Evolutionary conservation across 2,329 filamentous ascomycete genomes (phyloP).

Genomic region (Xylaria sp.): DNA sequence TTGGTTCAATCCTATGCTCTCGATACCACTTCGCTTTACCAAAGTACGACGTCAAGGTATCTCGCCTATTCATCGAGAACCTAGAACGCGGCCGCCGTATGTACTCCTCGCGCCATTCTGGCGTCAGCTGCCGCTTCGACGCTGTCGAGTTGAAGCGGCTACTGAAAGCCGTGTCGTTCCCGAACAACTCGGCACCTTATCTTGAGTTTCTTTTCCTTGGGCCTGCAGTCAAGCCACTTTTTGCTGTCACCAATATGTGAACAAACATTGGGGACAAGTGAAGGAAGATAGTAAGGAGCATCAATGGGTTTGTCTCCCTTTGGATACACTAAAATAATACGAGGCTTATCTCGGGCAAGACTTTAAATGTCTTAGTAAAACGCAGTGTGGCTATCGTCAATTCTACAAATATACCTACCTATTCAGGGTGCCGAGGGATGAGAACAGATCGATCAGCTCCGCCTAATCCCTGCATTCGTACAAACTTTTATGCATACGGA

Average conservation of each 20-base stretch:
- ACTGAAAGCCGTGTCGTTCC: not conserved
- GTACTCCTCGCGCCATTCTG: constrained; percentile 11
- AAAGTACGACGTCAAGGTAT: constrained; percentile 8
- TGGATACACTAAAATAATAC: not conserved
- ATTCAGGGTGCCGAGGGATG: constrained; percentile 25
- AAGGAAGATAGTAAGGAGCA: not conserved
- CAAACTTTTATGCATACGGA: constrained; percentile 32
- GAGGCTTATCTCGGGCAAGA: not conserved
- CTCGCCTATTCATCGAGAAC: constrained; percentile 22
- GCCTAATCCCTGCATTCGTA: constrained; percentile 26
- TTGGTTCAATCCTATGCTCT: constrained; percentile 17
- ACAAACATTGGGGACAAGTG: constrained; percentile 5
- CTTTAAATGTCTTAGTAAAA: constrained; percentile 5
- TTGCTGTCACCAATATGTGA: not conserved
- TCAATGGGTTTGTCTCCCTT: not conserved
- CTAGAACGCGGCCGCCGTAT: constrained; percentile 19
- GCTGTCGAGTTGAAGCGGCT: not conserved
- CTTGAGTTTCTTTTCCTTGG: not conserved
- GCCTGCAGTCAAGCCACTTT: constrained; percentile 1
- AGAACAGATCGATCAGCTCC: constrained; percentile 36
- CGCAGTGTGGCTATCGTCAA: constrained; percentile 7
- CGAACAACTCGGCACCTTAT: not conserved
- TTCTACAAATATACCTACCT: constrained; percentile 26
- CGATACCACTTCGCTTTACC: constrained; percentile 19
- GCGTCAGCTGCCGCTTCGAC: constrained; percentile 8